These are phyloP conservation scores for Naganishia sp. DNA, from an alignment of 1,284 basidiomycete genomes.

Conservation along the genomic window DNA sequence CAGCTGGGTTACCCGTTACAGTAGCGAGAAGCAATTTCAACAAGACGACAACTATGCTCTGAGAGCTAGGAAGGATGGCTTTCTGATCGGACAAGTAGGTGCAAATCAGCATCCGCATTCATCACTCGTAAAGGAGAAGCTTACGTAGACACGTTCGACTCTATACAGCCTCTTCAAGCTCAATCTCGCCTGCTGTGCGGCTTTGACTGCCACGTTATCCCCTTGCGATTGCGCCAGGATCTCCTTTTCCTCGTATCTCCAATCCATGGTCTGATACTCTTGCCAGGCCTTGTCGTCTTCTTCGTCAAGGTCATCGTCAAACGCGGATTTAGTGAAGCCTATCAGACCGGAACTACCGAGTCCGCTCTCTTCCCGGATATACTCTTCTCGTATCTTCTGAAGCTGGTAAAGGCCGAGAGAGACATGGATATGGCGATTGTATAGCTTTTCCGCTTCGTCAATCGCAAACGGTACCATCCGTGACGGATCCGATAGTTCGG, in stretches of 20 bases:
- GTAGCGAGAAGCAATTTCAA: slow-evolving; percentile 85
- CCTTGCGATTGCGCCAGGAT: slow-evolving; percentile 55
- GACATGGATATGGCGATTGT: slow-evolving; percentile 86
- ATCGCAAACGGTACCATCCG: slow-evolving; percentile 86
- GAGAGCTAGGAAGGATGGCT: slow-evolving; percentile 75
- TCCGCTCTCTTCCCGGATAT: slow-evolving; percentile 89
- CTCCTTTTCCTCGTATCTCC: slow-evolving; percentile 64
- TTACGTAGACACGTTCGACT: slow-evolving; percentile 86
- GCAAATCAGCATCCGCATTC: not conserved
- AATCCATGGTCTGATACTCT: slow-evolving; percentile 63
- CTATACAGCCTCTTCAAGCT: slow-evolving; percentile 81
- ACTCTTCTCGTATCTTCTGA: slow-evolving; percentile 93
- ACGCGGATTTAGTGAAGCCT: slow-evolving; percentile 59
- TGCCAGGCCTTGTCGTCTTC: slow-evolving; percentile 50
- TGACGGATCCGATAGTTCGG: slow-evolving; percentile 42
- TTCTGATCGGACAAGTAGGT: slow-evolving; percentile 39
- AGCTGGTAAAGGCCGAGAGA: slow-evolving; percentile 87
- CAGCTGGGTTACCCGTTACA: slow-evolving; percentile 68
- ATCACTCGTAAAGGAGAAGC: not conserved
- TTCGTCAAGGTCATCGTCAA: slow-evolving; percentile 39
- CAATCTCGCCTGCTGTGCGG: slow-evolving; percentile 67
- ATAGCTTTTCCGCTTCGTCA: slow-evolving; percentile 90
- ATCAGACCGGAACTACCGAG: slow-evolving; percentile 59
- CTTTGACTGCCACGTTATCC: slow-evolving; percentile 63
- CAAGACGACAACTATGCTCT: slow-evolving; percentile 83